A percentile compares a stretch with the other conserved stretches of the same genome.
These are phyloP conservation scores for Solanum bulbocastanum DNA, from an alignment of 257 asterid species.

Conservation along the genomic window DNA sequence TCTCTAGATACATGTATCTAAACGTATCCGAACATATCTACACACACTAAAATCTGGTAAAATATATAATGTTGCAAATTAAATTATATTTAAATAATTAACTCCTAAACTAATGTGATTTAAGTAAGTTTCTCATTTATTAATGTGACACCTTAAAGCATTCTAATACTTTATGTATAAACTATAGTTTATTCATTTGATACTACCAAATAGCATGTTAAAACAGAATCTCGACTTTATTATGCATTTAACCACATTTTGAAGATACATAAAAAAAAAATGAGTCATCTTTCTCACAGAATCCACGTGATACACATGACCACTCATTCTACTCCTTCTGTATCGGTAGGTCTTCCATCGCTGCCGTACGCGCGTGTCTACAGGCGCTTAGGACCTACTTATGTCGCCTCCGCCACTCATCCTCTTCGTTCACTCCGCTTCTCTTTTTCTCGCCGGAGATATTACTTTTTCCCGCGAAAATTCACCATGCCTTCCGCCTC, in stretches of 20 bases:
- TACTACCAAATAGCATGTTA: not conserved
- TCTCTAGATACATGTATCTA: too few relatives aligned
- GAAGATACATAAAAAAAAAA: too few relatives aligned
- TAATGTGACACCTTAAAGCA: not conserved
- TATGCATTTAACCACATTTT: not conserved
- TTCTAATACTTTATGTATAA: accelerated
- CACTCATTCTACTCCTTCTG: not conserved
- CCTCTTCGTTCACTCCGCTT: not conserved
- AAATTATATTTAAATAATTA: too few relatives aligned
- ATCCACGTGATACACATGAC: not conserved
- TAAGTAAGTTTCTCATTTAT: too few relatives aligned
- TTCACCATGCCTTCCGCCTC: constrained; percentile 4
- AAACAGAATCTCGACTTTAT: not conserved
- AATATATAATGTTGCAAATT: too few relatives aligned
- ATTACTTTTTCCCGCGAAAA: not conserved
- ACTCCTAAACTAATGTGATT: too few relatives aligned
- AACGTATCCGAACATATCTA: accelerated
- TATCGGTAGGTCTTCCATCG: not conserved
- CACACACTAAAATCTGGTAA: not conserved
- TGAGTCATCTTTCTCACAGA: not conserved
- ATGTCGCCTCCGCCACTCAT: not conserved
- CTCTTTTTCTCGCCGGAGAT: not conserved
- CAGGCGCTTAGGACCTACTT: not conserved
- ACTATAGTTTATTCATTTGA: not conserved
- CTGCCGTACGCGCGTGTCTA: not conserved